phyloP scores from a whole-genome alignment of 1,284 basidiomycete species.

The Ustilago esculenta region DNA sequence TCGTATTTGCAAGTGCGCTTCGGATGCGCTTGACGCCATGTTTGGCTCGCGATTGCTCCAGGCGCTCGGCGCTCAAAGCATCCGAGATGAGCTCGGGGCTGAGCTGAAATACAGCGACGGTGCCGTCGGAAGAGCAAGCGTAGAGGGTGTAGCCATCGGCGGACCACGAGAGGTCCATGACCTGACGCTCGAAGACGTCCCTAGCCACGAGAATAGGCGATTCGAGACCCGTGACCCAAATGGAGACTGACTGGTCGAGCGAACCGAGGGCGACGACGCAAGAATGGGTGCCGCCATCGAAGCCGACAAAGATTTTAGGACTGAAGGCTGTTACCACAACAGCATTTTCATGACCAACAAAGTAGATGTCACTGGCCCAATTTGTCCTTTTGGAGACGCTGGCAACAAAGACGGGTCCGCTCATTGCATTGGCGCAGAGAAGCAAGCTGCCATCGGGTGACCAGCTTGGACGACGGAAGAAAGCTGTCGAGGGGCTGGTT shows the following conservation, averaged over 20 bases:
- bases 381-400: slow-evolving; percentile 87
- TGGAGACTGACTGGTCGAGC: slow-evolving; percentile 42
- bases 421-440: slow-evolving; percentile 95
- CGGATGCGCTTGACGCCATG: slow-evolving; percentile 49
- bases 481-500: slow-evolving; percentile 91
- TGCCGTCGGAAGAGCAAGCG: slow-evolving; percentile 94
- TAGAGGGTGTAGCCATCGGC: slow-evolving; percentile 89
- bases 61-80: slow-evolving; percentile 76
- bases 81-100: slow-evolving; percentile 82
- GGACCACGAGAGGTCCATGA: slow-evolving; percentile 94
- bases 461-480: slow-evolving; percentile 95
- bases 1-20: not conserved
- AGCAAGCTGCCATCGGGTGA: slow-evolving; percentile 98
- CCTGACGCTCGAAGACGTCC: slow-evolving; percentile 91
- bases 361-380: slow-evolving; percentile 70
- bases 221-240: slow-evolving; percentile 72
- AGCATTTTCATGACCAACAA: slow-evolving; percentile 97
- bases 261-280: slow-evolving; percentile 61
- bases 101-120: slow-evolving; percentile 86
- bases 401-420: slow-evolving; percentile 96
- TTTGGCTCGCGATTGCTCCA: slow-evolving; percentile 47
- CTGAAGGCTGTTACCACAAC: slow-evolving; percentile 77
- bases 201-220: slow-evolving; percentile 91
- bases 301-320: slow-evolving; percentile 56
- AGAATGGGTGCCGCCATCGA: slow-evolving; percentile 41